Evolutionary conservation across 495 filamentous ascomycete species (phyloP), one percentile per base, ranked within the genome.

Genomic region (Tuber aestivum): DNA sequence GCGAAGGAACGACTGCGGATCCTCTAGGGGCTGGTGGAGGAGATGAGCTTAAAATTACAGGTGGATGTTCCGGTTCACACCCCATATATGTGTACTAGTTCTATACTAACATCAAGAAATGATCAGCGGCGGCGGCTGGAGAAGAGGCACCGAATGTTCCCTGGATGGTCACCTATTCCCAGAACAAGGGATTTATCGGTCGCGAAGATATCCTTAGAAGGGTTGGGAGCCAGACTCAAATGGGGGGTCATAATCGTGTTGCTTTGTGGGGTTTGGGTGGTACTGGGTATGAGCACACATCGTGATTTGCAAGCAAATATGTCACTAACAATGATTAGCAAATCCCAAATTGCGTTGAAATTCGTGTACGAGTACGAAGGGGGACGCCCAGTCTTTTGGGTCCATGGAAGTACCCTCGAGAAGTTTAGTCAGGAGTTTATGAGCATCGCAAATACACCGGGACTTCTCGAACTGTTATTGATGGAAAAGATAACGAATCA

Each of bases 321-420:
- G 32, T 14, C 50, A 45, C 42, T 50, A 41, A 77, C 74, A 75
- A 72, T 42, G 4, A 42, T 56, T 72, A 87, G 84, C 18, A 88
- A 87, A 78, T 85, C 85, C 3, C 85, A 88, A 72, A 84, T 87
- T 69, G 86, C 86, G 10, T 84, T 88, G 70, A 83, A 87, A 72
- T 86, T 84, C 76, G 81, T 81, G 21, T 87, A 86, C 76, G 35
- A 12, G 16, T 70, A 40, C 21, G 7, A 61, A 38, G n/a, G 61
- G 32, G n/a, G 6, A 10, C 35, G 23, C 5, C 80, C 77, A 61
- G 79, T 86, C 37, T 84, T 87, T 71, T 87, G 84, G 86, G 77
- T 86, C 3, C 82, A 83, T 76, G 84, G 80, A n/a, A 75, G 80
- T 10, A 84, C 69, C 70, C 23, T 68, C 41, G 75, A 74, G 4